Conservation (phyloP, 371 early-diverging fungal species). For the Mucor indicus region DNA sequence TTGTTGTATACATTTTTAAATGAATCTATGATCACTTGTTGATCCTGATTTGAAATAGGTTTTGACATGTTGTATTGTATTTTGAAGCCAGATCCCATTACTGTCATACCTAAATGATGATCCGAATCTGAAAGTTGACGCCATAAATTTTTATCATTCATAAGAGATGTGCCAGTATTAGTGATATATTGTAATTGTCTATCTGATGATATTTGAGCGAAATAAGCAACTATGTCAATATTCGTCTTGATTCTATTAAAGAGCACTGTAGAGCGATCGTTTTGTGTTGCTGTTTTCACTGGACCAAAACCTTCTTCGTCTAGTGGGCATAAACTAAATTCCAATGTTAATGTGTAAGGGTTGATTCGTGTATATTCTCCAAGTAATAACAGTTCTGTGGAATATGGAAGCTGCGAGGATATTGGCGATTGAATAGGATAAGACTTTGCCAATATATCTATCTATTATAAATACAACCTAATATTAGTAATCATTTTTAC, state of each 20-base stretch:
- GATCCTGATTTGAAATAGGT: too few species aligned
- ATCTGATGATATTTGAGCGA: conserved; percentile 18
- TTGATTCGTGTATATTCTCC: conserved; percentile 14
- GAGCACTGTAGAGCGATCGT: conserved; percentile 9
- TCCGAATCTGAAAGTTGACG: too few species aligned
- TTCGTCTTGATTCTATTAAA: conserved; percentile 16
- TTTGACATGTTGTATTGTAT: conserved; percentile 8
- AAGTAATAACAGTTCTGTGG: conserved; percentile 12
- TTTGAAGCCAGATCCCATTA: conserved; percentile 12
- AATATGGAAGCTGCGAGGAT: conserved; percentile 5
- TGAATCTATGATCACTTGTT: background rate
- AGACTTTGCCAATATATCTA: conserved; percentile 19
- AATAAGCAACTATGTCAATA: conserved; percentile 24
- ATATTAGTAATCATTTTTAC: background rate
- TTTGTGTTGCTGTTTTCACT: background rate
- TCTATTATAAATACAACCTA: conserved; percentile 4
- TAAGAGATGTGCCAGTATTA: conserved; percentile 19
- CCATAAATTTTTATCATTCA: conserved; percentile 10
- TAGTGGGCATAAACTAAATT: conserved; percentile 16
- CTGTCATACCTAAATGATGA: too few species aligned
- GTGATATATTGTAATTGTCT: conserved; percentile 16
- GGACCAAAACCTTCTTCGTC: conserved; percentile 16
- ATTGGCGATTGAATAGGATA: too few species aligned
- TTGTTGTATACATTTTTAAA: conserved; percentile 6
- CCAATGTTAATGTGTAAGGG: conserved; percentile 14